Evolutionary conservation across 176 grass and related monocot species (phyloP), one percentile per base, ranked within the genome.

Genomic region (Elaeis guineensis): DNA sequence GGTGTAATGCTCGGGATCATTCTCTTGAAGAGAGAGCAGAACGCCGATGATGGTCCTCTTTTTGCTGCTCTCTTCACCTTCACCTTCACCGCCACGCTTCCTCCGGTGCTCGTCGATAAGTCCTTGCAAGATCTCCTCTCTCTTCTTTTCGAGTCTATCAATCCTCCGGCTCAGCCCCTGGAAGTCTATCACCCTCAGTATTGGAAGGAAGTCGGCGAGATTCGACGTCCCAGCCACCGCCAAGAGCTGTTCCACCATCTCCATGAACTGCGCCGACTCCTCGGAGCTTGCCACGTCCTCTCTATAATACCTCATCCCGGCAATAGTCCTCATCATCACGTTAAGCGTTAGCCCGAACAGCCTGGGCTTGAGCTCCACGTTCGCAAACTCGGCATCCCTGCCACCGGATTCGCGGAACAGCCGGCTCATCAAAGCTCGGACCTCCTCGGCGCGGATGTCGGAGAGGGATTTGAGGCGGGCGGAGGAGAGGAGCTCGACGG

Each of bases 281-380:
- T 74, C 58, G 12, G 51, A 12, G 11, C 52, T 28, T 17, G 19
- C 9, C 9, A 50, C 51, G 16, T 44, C 64, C n/a, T 57, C 61
- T 18, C 62, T 62, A 25, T 73, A 72, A 63, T 72, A 78, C 51
- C 69, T 67, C 61, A 72, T 79, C 56, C 82, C 72, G 2, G 77
- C 72, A 4, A 85, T 22, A 56, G 71, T 66, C 67, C 39, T 61
- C 35, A 59, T 75, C 51, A 77, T 63, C 0, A 73, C 61, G 70
- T 89, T 89, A 3, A 89, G 63, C 24, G 69, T 21, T 3, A 89
- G 67, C 54, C 84, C 77, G 58, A 74, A 83, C 22, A 66, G 21
- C 49, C 49, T 66, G 23, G 59, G 61, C 75, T 61, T 78, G 2
- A 83, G 7, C 49, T 83, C 19, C 49, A 61, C 48, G 7, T 28